Percentiles rank a stretch among this genome's conserved stretches.
These are phyloP conservation scores for Aegilops bicornis DNA, from an alignment of 176 grass and related monocot genomes.

Conservation along the genomic window DNA sequence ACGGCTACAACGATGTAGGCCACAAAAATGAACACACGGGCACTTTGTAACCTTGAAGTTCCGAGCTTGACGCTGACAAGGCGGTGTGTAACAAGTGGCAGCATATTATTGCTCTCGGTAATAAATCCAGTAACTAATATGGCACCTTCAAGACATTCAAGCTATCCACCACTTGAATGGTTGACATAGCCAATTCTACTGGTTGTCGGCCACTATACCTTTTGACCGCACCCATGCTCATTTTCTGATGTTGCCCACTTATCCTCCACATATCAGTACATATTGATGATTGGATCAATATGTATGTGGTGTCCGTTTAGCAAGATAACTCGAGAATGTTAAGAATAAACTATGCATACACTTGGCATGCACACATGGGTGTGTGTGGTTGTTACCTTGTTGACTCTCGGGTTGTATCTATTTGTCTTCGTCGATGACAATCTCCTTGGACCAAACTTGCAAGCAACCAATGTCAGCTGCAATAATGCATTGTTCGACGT, in stretches of 20 bases:
- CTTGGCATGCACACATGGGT: no score
- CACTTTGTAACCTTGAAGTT: neutral
- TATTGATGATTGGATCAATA: no score
- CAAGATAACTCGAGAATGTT: no score
- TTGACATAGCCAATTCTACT: neutral
- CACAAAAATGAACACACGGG: neutral
- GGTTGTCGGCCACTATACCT: neutral
- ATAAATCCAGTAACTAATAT: neutral
- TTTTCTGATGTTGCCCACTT: neutral
- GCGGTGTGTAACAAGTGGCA: neutral
- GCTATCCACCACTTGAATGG: neutral
- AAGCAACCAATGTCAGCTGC: neutral
- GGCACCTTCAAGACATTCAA: neutral
- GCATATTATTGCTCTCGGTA: neutral
- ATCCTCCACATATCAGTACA: no score
- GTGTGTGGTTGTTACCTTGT: no score
- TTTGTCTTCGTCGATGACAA: neutral
- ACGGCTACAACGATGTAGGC: fast-evolving
- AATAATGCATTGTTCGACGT: neutral
- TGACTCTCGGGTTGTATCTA: neutral
- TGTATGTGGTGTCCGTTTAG: no score
- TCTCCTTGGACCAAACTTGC: neutral
- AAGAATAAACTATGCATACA: no score
- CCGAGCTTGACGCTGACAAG: neutral
- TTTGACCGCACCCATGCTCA: neutral